phyloP scores from a whole-genome alignment of 1,139 yeast genomes.

The Suhomyces chickasaworum region DNA sequence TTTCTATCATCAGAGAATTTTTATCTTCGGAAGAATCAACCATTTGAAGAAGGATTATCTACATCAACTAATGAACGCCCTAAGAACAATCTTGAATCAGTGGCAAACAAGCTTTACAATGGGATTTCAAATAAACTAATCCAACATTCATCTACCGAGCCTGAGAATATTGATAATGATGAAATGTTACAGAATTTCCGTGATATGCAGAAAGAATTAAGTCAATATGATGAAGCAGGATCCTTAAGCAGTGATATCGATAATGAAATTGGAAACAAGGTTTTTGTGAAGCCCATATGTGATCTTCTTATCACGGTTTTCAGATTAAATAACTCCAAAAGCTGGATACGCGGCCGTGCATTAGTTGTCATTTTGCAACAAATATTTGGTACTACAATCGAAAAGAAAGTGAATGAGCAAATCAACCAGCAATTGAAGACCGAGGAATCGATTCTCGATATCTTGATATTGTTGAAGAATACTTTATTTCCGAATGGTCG shows the following conservation, averaged over 20 bases:
- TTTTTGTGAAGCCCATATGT: slow-evolving; percentile 78
- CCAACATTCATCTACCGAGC: slow-evolving; percentile 3
- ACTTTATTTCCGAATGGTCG: slow-evolving; percentile 69
- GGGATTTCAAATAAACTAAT: slow-evolving; percentile 41
- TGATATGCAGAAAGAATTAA: slow-evolving; percentile 48
- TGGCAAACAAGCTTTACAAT: slow-evolving; percentile 47
- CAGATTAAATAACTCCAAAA: slow-evolving; percentile 62
- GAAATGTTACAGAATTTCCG: slow-evolving; percentile 34
- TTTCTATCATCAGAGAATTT: slow-evolving; percentile 78
- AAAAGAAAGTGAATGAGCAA: slow-evolving; percentile 59
- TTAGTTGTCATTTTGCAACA: slow-evolving; percentile 81
- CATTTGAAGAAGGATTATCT: slow-evolving; percentile 26
- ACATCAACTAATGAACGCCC: slow-evolving; percentile 7
- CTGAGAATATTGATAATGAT: slow-evolving; percentile 20
- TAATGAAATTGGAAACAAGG: slow-evolving; percentile 17
- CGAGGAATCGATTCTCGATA: slow-evolving; percentile 52
- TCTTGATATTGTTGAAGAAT: slow-evolving; percentile 45
- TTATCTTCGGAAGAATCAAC: slow-evolving; percentile 38
- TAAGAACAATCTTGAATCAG: slow-evolving; percentile 31
- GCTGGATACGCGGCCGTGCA: slow-evolving; percentile 87
- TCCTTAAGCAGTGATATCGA: slow-evolving; percentile 15
- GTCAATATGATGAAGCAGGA: slow-evolving; percentile 40
- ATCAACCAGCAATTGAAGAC: slow-evolving; percentile 36
- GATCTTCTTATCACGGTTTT: slow-evolving; percentile 73
- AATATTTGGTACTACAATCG: slow-evolving; percentile 84